These are phyloP conservation scores for Penicillium concentricum DNA, from an alignment of 2,329 filamentous ascomycete genomes.

Conservation along the genomic window DNA sequence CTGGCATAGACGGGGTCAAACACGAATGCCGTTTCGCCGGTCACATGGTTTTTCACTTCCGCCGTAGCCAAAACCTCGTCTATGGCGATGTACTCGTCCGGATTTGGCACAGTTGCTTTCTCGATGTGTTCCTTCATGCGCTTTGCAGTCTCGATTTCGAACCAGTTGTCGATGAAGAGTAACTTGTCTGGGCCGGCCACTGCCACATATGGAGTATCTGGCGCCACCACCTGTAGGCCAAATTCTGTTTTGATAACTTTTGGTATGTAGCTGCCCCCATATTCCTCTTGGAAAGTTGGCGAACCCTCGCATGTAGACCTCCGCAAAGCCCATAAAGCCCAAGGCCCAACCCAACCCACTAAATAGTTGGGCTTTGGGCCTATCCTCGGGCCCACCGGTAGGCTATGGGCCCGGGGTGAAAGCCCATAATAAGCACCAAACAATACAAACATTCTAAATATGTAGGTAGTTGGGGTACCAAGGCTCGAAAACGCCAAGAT, in stretches of 20 bases:
- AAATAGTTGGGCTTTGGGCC: no score
- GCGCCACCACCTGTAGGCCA: conserved; percentile 12
- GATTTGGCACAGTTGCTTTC: not conserved
- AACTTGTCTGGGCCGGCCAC: conserved; percentile 3
- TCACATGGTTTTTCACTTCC: conserved; percentile 6
- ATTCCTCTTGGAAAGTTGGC: conserved; percentile 8
- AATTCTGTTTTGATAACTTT: conserved; percentile 4
- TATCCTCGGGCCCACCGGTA: no score
- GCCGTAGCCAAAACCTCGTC: conserved; percentile 12
- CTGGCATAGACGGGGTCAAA: conserved; percentile 12
- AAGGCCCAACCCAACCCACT: no score
- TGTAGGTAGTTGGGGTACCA: no score
- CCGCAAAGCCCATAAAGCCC: no score
- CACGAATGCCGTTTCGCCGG: conserved; percentile 14
- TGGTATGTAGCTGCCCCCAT: conserved; percentile 11
- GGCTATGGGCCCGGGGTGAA: no score
- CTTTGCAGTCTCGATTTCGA: conserved; percentile 8
- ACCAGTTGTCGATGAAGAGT: conserved; percentile 14
- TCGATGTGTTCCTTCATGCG: conserved; percentile 14
- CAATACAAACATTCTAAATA: no score
- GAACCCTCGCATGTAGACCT: conserved; percentile 6
- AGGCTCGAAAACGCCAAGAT: no score
- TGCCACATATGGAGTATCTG: conserved; percentile 15
- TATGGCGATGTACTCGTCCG: conserved; percentile 9
- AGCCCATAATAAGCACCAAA: no score